Percentiles rank a stretch among this genome's conserved stretches.
These are phyloP conservation scores for Trichophyton schoenleinii DNA, from an alignment of 2,329 filamentous ascomycete genomes.

Conservation along the genomic window DNA sequence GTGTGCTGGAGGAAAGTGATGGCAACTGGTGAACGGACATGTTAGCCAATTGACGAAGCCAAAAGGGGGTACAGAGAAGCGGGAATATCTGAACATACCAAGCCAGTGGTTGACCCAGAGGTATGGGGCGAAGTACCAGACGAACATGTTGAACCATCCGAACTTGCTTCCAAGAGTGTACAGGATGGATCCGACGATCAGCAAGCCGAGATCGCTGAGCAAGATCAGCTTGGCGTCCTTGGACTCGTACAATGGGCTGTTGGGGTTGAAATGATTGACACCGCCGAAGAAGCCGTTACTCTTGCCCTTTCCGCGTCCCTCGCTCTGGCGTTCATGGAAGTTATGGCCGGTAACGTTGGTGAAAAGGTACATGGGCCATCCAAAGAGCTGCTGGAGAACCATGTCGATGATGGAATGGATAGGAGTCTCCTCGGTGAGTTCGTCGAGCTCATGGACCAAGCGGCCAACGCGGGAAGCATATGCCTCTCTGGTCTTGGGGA, in stretches of 20 bases:
- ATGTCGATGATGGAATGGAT: conserved; percentile 64
- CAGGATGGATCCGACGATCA: conserved; percentile 49
- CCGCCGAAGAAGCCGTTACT: conserved; percentile 64
- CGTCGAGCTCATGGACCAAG: conserved; percentile 66
- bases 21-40: conserved; percentile 51
- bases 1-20: conserved; percentile 98
- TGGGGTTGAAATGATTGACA: conserved; percentile 90
- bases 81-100: conserved; percentile 47
- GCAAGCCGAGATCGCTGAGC: conserved; percentile 72
- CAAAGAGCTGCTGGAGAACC: conserved; percentile 72
- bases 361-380: conserved; percentile 85
- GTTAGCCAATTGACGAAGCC: neutral
- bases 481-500: conserved; percentile 79
- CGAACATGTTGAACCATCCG: conserved; percentile 72
- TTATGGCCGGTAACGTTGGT: conserved; percentile 95
- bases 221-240: conserved; percentile 80
- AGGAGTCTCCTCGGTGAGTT: conserved; percentile 90
- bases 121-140: conserved; percentile 94
- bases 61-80: neutral
- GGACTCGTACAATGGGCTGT: conserved; percentile 79
- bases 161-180: conserved; percentile 61
- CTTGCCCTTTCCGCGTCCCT: conserved; percentile 91
- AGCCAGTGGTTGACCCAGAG: conserved; percentile 99
- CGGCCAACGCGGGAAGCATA: conserved; percentile 64
- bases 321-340: conserved; percentile 76